These are phyloP conservation scores for Torulaspora delbrueckii DNA, from an alignment of 805 yeast genomes.

Conservation along the genomic window DNA sequence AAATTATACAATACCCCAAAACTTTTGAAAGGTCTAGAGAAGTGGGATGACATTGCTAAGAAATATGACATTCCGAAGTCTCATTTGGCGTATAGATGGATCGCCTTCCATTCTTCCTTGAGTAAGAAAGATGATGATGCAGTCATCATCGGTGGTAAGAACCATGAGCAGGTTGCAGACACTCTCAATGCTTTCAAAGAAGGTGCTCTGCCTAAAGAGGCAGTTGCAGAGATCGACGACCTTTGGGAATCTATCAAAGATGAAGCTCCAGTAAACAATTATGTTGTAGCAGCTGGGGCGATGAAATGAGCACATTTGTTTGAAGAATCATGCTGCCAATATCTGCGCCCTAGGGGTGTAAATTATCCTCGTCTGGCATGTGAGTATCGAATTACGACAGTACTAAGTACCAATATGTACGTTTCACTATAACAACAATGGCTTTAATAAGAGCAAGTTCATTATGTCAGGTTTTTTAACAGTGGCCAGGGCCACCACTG, in stretches of 20 bases:
- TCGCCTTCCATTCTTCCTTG: constrained; percentile 17
- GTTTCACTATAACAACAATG: too few species aligned
- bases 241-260: constrained; percentile 20
- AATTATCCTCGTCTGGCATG: too few species aligned
- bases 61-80: constrained; percentile 14
- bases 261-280: constrained; percentile 24
- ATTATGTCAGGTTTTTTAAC: too few species aligned
- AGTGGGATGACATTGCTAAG: constrained; percentile 17
- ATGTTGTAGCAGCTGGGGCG: background rate
- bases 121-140: constrained; percentile 18
- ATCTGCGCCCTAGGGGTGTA: too few species aligned
- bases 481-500: too few species aligned
- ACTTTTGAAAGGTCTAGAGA: constrained; percentile 18
- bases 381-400: too few species aligned
- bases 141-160: constrained; percentile 22
- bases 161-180: constrained; percentile 15
- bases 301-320: too few species aligned
- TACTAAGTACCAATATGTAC: too few species aligned
- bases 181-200: constrained; percentile 18
- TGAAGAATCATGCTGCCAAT: too few species aligned
- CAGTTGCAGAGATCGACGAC: constrained; percentile 19
- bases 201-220: constrained; percentile 24
- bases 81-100: constrained; percentile 26
- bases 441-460: too few species aligned
- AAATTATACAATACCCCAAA: constrained; percentile 18